A percentile compares a stretch with the other conserved stretches of the same genome.
Conservation (phyloP, 768 basidiomycete genomes). For the Hericium erinaceus region DNA sequence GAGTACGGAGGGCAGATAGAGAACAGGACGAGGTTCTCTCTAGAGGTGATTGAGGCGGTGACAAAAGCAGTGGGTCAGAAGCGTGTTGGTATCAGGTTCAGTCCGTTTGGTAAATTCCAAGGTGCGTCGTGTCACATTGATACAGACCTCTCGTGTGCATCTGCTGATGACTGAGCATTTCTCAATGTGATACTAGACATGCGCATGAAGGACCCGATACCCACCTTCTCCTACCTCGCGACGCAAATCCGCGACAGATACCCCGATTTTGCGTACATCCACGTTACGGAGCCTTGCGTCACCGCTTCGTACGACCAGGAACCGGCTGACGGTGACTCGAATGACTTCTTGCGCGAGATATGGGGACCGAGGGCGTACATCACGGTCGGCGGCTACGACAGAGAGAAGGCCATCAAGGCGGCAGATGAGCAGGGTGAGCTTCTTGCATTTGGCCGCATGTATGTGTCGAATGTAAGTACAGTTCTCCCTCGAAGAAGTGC, state of each 20-base stretch:
- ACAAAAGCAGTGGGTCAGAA: slow-evolving; percentile 42
- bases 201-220: slow-evolving; percentile 18
- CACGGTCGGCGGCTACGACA: slow-evolving; percentile 15
- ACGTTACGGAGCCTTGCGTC: slow-evolving; percentile 21
- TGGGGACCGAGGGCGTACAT: slow-evolving; percentile 17
- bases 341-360: slow-evolving; percentile 16
- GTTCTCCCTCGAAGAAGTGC: neutral
- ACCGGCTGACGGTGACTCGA: slow-evolving; percentile 1
- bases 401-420: slow-evolving; percentile 11
- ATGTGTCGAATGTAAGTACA: slow-evolving; percentile 7
- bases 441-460: slow-evolving; percentile 5
- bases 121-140: slow-evolving; percentile 11
- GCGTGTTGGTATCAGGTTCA: slow-evolving; percentile 45
- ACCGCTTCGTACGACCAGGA: neutral
- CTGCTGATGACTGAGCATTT: neutral
- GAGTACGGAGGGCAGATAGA: slow-evolving; percentile 61
- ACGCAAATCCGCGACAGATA: slow-evolving; percentile 14
- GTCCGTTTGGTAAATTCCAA: slow-evolving; percentile 37
- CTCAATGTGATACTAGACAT: slow-evolving; percentile 4
- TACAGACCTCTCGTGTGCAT: too few species aligned
- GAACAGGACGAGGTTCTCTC: slow-evolving; percentile 44
- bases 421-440: slow-evolving; percentile 11
- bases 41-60: slow-evolving; percentile 47
- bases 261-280: slow-evolving; percentile 16
- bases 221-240: slow-evolving; percentile 20